Conservation (phyloP, 169 alveolate species). For the Plasmodium falciparum region DNA sequence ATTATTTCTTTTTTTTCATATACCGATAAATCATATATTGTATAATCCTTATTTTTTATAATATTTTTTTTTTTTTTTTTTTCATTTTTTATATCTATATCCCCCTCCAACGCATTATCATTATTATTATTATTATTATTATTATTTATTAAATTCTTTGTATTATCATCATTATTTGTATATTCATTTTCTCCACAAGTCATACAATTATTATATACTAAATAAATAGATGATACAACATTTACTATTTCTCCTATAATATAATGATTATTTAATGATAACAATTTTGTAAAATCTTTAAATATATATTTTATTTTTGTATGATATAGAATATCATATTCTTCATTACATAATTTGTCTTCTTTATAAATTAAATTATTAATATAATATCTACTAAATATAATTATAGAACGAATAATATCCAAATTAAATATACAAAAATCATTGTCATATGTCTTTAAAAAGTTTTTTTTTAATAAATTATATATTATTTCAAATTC, state of each 20-base stretch:
- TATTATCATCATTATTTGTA: slow-evolving; percentile 2
- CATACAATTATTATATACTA: slow-evolving; percentile 32
- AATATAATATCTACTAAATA: slow-evolving; percentile 59
- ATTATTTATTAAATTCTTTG: not conserved
- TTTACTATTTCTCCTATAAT: slow-evolving; percentile 42
- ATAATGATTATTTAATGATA: slow-evolving; percentile 18
- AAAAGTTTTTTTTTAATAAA: slow-evolving; percentile 72
- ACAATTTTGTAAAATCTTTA: slow-evolving; percentile 62
- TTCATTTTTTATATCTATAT: not conserved
- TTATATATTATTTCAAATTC: slow-evolving; percentile 74
- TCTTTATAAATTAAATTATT: slow-evolving; percentile 50
- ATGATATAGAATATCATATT: slow-evolving; percentile 67
- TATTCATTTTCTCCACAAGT: not conserved
- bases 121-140: not conserved
- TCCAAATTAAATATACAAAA: slow-evolving; percentile 5
- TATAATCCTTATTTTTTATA: too few relatives aligned
- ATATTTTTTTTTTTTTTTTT: too few relatives aligned
- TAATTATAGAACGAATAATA: slow-evolving; percentile 21
- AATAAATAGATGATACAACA: slow-evolving; percentile 33
- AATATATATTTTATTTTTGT: slow-evolving; percentile 71
- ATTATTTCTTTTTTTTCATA: slow-evolving; percentile 40
- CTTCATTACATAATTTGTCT: slow-evolving; percentile 57
- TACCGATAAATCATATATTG: slow-evolving; percentile 11
- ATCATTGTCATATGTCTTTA: slow-evolving; percentile 24
- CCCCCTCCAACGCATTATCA: not conserved